phyloP scores from a whole-genome alignment of 2,329 filamentous ascomycete genomes.

The Colletotrichum costaricense region DNA sequence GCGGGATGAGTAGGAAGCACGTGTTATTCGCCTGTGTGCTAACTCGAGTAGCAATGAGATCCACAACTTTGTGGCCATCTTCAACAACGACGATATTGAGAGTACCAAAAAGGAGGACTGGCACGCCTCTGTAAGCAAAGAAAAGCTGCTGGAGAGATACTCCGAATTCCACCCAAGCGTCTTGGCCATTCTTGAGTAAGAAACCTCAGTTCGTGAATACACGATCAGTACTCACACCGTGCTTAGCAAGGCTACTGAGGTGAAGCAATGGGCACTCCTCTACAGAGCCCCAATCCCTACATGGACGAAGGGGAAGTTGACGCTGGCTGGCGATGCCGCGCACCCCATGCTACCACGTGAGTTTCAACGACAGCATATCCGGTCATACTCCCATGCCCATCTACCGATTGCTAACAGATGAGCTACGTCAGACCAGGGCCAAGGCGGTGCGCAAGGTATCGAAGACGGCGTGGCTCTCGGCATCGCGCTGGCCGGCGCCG shows the following conservation, averaged over 20 bases:
- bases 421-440: slow-evolving; percentile 47
- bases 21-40: background rate
- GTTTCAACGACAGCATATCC: slow-evolving; percentile 15
- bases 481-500: slow-evolving; percentile 40
- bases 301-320: slow-evolving; percentile 47
- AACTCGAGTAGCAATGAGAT: slow-evolving; percentile 42
- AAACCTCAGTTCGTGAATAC: too few species aligned
- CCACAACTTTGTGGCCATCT: slow-evolving; percentile 50
- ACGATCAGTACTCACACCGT: background rate
- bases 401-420: slow-evolving; percentile 1
- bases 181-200: slow-evolving; percentile 42
- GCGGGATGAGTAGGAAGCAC: background rate
- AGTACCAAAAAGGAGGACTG: slow-evolving; percentile 42
- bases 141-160: slow-evolving; percentile 42
- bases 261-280: slow-evolving; percentile 49
- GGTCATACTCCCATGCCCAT: too few species aligned
- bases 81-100: slow-evolving; percentile 40
- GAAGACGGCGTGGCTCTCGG: slow-evolving; percentile 49
- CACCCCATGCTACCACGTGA: slow-evolving; percentile 52
- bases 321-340: slow-evolving; percentile 50
- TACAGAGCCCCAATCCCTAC: slow-evolving; percentile 45
- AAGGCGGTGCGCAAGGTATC: slow-evolving; percentile 48
- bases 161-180: slow-evolving; percentile 42
- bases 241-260: slow-evolving; percentile 47
- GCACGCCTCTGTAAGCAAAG: slow-evolving; percentile 44